These are phyloP conservation scores for Streptanthus diversifolius DNA, from an alignment of 345 rosid genomes.

Conservation along the genomic window DNA sequence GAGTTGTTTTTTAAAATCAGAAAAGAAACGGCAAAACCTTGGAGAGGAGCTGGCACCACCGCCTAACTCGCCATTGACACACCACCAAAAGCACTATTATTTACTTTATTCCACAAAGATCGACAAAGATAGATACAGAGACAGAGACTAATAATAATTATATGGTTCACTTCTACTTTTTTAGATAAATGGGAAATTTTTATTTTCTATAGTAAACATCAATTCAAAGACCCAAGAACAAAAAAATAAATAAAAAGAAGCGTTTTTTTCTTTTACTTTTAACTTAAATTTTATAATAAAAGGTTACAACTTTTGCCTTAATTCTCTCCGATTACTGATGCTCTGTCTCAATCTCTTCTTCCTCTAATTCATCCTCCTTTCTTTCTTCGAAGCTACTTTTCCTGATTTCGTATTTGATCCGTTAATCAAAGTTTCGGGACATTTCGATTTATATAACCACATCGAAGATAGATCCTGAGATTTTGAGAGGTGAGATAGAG, in stretches of 20 bases:
- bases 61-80: conserved; percentile 39
- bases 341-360: conserved; percentile 25
- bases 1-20: not conserved
- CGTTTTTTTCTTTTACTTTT: not conserved
- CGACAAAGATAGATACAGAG: not conserved
- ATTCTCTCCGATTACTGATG: conserved; percentile 38
- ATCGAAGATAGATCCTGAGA: not conserved
- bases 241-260: not conserved
- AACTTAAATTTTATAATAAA: not conserved
- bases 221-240: not conserved
- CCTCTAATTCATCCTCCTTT: conserved; percentile 18
- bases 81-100: conserved; percentile 21
- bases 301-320: conserved; percentile 7
- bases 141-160: not conserved
- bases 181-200: not conserved
- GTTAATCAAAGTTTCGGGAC: conserved; percentile 15
- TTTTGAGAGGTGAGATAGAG: conserved; percentile 1
- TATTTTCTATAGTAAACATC: not conserved
- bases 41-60: conserved; percentile 32
- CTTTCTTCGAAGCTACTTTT: conserved; percentile 34
- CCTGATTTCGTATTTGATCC: conserved; percentile 23
- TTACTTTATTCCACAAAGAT: conserved; percentile 17
- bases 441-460: not conserved
- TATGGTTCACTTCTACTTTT: not conserved
- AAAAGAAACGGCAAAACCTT: not conserved